phyloP scores from a whole-genome alignment of 768 basidiomycete genomes.

The Paxillus involutus region DNA sequence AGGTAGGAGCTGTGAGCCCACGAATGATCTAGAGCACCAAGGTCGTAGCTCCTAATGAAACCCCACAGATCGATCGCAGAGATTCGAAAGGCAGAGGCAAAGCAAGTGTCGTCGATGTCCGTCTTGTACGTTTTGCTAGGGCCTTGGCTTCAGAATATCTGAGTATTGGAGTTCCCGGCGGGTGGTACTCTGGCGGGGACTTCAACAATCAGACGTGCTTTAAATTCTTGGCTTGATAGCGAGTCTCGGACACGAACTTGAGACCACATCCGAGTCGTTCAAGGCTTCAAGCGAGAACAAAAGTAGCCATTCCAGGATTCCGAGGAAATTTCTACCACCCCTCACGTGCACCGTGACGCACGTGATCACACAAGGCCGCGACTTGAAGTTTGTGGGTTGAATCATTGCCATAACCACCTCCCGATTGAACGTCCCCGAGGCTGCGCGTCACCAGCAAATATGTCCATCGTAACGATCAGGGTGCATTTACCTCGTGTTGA shows the following conservation, averaged over 20 bases:
- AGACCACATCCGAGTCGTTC: background rate
- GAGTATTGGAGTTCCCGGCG: too few relatives aligned
- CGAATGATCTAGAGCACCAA: background rate
- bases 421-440: background rate
- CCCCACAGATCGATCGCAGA: background rate
- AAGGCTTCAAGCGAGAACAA: too few relatives aligned
- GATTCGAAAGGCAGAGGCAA: background rate
- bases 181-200: too few relatives aligned
- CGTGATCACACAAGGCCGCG: background rate
- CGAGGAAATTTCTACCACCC: too few relatives aligned
- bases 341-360: conserved; percentile 4
- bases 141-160: too few relatives aligned
- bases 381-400: background rate
- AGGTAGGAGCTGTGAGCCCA: background rate
- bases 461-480: conserved; percentile 73
- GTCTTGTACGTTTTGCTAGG: background rate
- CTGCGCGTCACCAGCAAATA: conserved; percentile 19
- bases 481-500: conserved; percentile 35
- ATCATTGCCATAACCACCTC: background rate
- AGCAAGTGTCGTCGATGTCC: background rate
- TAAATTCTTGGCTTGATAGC: background rate
- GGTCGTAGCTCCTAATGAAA: conserved; percentile 4
- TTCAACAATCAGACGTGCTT: too few relatives aligned
- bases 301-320: conserved; percentile 3
- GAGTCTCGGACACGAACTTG: background rate